Evolutionary conservation across 257 asterid species (phyloP).

Genomic region (Knoxia roxburghii): DNA sequence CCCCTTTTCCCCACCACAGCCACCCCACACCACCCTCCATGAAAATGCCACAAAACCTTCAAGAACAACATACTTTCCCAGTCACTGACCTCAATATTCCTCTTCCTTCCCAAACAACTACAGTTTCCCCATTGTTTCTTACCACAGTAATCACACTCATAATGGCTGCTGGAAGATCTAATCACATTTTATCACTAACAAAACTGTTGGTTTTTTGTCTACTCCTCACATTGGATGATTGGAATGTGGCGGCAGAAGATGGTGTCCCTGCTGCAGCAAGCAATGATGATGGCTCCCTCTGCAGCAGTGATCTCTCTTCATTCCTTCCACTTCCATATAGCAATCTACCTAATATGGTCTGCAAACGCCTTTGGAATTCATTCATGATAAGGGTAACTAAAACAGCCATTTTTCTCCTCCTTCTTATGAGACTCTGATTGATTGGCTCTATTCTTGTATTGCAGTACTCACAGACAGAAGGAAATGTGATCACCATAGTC

Average conservation of each 20-base stretch:
- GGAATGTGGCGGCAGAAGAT: constrained; percentile 15
- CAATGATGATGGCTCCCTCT: constrained; percentile 32
- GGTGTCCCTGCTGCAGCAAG: constrained; percentile 14
- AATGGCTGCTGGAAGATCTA: constrained; percentile 39
- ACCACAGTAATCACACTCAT: constrained; percentile 7
- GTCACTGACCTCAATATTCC: not conserved
- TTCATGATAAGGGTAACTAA: constrained; percentile 60
- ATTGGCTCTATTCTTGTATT: not conserved
- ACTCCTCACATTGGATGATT: constrained; percentile 20
- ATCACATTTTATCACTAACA: constrained; percentile 9
- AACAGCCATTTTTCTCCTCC: not conserved
- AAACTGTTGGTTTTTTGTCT: not conserved
- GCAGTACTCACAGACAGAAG: constrained; percentile 72
- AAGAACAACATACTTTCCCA: constrained; percentile 19
- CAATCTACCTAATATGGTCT: constrained; percentile 56
- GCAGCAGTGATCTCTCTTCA: constrained; percentile 51
- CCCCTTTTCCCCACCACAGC: constrained; percentile 51
- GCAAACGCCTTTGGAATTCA: constrained; percentile 85
- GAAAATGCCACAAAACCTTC: constrained; percentile 8
- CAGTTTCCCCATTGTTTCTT: not conserved
- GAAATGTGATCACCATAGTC: constrained; percentile 57
- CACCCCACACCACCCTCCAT: constrained; percentile 12
- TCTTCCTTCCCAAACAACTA: not conserved
- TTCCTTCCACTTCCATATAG: constrained; percentile 84
- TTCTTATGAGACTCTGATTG: not conserved